Percentiles rank a stretch among this genome's conserved stretches.
Conservation (phyloP, 768 basidiomycete genomes). For the Chalciporus pseudorubinellus region DNA sequence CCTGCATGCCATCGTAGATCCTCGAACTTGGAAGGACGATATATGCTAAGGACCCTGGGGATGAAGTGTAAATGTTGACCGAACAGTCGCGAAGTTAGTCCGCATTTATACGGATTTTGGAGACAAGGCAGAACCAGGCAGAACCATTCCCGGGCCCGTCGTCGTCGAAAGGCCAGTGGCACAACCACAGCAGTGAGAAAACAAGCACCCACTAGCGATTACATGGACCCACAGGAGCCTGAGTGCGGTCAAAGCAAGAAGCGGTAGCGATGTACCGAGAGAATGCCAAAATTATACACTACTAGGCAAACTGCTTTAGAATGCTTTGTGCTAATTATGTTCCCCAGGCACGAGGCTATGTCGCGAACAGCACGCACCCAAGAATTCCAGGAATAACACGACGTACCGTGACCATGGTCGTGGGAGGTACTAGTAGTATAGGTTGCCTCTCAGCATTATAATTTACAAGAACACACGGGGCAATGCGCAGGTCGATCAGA, state of each 20-base stretch:
- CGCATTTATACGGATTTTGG: slow-evolving; percentile 7
- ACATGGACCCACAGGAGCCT: slow-evolving; percentile 22
- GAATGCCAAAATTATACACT: slow-evolving; percentile 21
- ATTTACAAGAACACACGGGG: no score
- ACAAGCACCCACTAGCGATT: neutral
- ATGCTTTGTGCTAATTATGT: neutral
- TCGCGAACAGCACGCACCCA: neutral
- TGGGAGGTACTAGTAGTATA: no score
- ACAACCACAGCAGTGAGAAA: neutral
- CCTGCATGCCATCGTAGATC: slow-evolving; percentile 6
- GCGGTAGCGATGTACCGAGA: slow-evolving; percentile 7
- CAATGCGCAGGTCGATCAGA: no score
- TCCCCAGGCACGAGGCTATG: slow-evolving; percentile 7
- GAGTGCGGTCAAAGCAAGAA: slow-evolving; percentile 2
- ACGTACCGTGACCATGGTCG: no score
- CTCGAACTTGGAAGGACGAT: neutral
- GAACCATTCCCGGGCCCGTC: neutral
- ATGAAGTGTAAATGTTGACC: neutral
- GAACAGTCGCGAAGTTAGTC: neutral
- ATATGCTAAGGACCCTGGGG: neutral
- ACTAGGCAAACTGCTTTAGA: neutral
- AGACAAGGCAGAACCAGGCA: slow-evolving; percentile 7
- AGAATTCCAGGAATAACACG: neutral
- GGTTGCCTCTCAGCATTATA: no score
- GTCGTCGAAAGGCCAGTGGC: neutral